These are phyloP conservation scores for Stenocarpella maydis DNA, from an alignment of 2,329 filamentous ascomycete species.

Conservation along the genomic window DNA sequence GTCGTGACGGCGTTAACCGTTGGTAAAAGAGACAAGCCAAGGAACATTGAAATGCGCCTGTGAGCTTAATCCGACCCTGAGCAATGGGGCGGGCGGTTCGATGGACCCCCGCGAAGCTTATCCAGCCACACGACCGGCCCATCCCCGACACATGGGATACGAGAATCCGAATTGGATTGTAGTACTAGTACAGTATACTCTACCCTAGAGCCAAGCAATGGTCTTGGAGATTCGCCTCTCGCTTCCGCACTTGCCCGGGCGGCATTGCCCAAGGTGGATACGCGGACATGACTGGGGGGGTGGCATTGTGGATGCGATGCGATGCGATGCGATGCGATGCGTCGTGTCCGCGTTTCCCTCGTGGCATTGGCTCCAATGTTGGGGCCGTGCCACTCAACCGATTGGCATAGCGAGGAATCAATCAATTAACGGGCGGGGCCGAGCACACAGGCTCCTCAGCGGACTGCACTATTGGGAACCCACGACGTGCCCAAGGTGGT, in stretches of 20 bases:
- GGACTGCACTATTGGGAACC: not conserved
- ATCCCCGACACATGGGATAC: not conserved
- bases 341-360: not conserved
- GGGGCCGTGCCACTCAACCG: not conserved
- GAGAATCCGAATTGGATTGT: not conserved
- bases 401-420: not conserved
- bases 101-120: not conserved
- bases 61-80: slow-evolving; percentile 10
- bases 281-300: not conserved
- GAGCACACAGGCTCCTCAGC: not conserved
- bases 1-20: not conserved
- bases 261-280: not conserved
- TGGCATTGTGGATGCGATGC: not conserved
- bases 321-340: not conserved
- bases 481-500: not conserved
- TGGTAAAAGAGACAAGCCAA: not conserved
- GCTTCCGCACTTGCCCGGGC: slow-evolving; percentile 13
- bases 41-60: not conserved
- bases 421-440: slow-evolving; percentile 14
- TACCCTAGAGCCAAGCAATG: not conserved
- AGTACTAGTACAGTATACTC: too few relatives aligned
- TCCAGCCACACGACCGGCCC: not conserved
- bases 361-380: slow-evolving; percentile 17
- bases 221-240: slow-evolving; percentile 11
- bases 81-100: not conserved